These are phyloP conservation scores for Neurospora sp. DNA, from an alignment of 495 filamentous ascomycete species.

Conservation along the genomic window DNA sequence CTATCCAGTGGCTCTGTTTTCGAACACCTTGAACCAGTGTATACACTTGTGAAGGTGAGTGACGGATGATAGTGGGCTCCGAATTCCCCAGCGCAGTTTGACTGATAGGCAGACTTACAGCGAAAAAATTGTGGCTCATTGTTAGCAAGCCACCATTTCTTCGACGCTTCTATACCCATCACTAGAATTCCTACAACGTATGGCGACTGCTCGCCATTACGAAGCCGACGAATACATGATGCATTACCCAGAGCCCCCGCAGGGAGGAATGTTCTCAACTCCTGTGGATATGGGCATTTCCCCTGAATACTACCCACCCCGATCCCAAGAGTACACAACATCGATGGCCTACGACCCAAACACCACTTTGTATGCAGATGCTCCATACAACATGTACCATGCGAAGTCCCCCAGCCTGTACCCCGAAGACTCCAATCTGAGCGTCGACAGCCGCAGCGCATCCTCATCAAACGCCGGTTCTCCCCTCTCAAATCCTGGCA, in stretches of 20 bases:
- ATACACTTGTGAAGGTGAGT: neutral
- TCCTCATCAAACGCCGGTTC: constrained; percentile 77
- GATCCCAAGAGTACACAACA: constrained; percentile 28
- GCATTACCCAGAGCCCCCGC: constrained; percentile 35
- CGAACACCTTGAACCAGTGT: neutral
- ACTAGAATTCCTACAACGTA: neutral
- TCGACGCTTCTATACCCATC: neutral
- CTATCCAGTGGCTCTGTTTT: neutral
- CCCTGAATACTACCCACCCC: constrained; percentile 30
- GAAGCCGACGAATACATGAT: constrained; percentile 29
- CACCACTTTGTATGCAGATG: constrained; percentile 25
- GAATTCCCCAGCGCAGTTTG: neutral
- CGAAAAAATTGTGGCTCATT: neutral
- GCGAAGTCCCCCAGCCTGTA: constrained; percentile 31
- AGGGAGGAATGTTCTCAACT: constrained; percentile 23
- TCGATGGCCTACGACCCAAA: constrained; percentile 29
- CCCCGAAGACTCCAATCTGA: constrained; percentile 48
- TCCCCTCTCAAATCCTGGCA: constrained; percentile 57
- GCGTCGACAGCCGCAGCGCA: constrained; percentile 69
- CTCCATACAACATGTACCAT: constrained; percentile 26
- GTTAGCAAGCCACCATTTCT: neutral
- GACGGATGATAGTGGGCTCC: neutral
- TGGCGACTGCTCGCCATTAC: constrained; percentile 14
- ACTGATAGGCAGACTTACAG: neutral
- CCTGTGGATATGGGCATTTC: constrained; percentile 34